Evolutionary conservation across 164 flowering plant genomes (phyloP).

Genomic region (Dillenia suffruticosa): DNA sequence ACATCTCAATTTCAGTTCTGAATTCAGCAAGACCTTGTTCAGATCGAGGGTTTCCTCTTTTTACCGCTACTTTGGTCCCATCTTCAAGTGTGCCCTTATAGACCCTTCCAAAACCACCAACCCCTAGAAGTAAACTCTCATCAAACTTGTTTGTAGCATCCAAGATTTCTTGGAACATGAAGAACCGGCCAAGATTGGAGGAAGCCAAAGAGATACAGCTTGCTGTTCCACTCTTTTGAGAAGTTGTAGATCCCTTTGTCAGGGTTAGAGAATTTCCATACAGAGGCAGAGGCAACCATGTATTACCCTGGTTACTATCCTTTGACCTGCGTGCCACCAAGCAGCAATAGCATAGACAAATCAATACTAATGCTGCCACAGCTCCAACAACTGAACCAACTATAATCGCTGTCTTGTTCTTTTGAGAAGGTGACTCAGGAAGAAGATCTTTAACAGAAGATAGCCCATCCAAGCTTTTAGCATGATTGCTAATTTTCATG

Average conservation of each 20-base stretch:
- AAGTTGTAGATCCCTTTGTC: slow-evolving; percentile 65
- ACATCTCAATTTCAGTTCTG: slow-evolving; percentile 88
- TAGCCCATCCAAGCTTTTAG: slow-evolving; percentile 59
- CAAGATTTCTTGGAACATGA: slow-evolving; percentile 76
- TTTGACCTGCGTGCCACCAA: slow-evolving; percentile 38
- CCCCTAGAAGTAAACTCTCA: slow-evolving; percentile 78
- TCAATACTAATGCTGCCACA: slow-evolving; percentile 26
- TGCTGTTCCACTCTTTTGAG: slow-evolving; percentile 84
- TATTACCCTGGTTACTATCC: slow-evolving; percentile 41
- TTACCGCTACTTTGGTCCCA: slow-evolving; percentile 78
- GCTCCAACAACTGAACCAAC: slow-evolving; percentile 46
- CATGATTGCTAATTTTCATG: slow-evolving; percentile 80
- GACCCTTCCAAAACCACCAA: slow-evolving; percentile 96
- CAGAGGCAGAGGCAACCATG: slow-evolving; percentile 79
- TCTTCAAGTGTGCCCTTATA: slow-evolving; percentile 86
- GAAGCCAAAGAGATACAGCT: slow-evolving; percentile 81
- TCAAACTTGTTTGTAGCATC: slow-evolving; percentile 90
- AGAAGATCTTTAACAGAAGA: slow-evolving; percentile 44
- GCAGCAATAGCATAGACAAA: slow-evolving; percentile 53
- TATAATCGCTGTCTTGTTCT: slow-evolving; percentile 35
- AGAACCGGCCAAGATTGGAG: slow-evolving; percentile 59
- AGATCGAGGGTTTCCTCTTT: slow-evolving; percentile 88
- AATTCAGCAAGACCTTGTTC: slow-evolving; percentile 95
- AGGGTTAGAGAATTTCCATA: slow-evolving; percentile 78
- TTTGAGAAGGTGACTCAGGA: slow-evolving; percentile 32